These are phyloP conservation scores for Chamaecrista fasciculata DNA, from an alignment of 306 rosid species.

Conservation along the genomic window DNA sequence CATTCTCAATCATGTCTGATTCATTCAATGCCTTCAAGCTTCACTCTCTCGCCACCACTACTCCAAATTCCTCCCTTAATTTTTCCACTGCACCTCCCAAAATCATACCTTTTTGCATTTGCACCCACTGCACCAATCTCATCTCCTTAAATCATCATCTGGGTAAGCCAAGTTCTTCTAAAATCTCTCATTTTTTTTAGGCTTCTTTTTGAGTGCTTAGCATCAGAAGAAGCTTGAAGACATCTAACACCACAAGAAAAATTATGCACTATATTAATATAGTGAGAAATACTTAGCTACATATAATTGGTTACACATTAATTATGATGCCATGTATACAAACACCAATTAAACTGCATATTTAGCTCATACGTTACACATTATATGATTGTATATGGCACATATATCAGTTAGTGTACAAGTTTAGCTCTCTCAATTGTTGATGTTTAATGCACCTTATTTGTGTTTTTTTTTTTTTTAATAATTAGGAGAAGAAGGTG, in stretches of 20 bases:
- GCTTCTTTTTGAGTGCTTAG: not conserved
- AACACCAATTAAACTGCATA: no score
- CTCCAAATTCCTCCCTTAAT: conserved; percentile 30
- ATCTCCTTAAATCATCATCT: conserved; percentile 33
- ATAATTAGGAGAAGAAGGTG: conserved; percentile 30
- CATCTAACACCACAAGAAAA: no score
- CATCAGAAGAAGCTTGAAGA: not conserved
- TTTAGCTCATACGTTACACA: no score
- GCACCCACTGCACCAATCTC: conserved; percentile 37
- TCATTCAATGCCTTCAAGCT: conserved; percentile 31
- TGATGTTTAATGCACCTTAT: no score
- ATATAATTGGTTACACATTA: no score
- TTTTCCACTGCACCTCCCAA: conserved; percentile 28
- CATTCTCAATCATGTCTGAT: conserved; percentile 32
- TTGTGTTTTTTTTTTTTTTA: no score
- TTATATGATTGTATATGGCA: no score
- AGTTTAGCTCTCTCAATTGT: no score
- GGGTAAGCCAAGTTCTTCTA: conserved; percentile 35
- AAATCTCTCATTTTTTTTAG: not conserved
- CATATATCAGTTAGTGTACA: no score
- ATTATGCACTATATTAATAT: no score
- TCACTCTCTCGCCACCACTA: conserved; percentile 21
- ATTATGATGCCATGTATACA: no score
- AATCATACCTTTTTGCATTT: conserved; percentile 35
- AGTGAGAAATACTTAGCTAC: not conserved